phyloP scores from a whole-genome alignment of 2,329 filamentous ascomycete species.

The Coleophoma cylindrospora region DNA sequence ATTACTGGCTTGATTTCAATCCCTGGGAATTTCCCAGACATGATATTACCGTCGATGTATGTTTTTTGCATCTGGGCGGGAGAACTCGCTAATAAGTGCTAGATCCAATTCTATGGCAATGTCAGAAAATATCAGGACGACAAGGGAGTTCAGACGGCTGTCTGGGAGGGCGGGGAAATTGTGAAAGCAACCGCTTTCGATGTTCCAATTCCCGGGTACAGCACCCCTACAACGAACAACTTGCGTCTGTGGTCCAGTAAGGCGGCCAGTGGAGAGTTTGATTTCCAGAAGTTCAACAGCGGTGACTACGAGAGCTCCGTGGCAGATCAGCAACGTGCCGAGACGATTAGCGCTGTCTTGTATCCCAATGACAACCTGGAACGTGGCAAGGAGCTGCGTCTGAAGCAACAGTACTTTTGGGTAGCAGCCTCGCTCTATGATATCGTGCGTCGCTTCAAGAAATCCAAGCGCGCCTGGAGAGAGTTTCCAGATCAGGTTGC shows the following conservation, averaged over 20 bases:
- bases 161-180: constrained; percentile 91
- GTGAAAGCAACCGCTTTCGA: constrained; percentile 93
- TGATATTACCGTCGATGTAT: constrained; percentile 84
- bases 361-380: constrained; percentile 98
- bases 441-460: constrained; percentile 97
- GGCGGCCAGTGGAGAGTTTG: constrained; percentile 93
- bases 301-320: constrained; percentile 96
- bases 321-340: constrained; percentile 95
- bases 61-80: constrained; percentile 29
- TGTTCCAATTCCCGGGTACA: constrained; percentile 85
- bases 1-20: constrained; percentile 99
- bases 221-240: constrained; percentile 90
- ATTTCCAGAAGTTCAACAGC: constrained; percentile 99
- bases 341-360: constrained; percentile 95
- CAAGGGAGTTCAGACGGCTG: constrained; percentile 66
- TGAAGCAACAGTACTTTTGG: constrained; percentile 99
- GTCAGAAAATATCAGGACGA: constrained; percentile 73
- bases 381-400: constrained; percentile 88
- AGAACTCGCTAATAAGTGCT: constrained; percentile 5
- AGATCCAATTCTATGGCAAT: constrained; percentile 88
- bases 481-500: constrained; percentile 94
- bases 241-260: constrained; percentile 96
- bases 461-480: constrained; percentile 83
- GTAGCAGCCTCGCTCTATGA: constrained; percentile 94
- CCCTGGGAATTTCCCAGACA: constrained; percentile 98